Evolutionary conservation across 2,329 filamentous ascomycete species (phyloP).

Genomic region (Trichoderma afroharzianum): DNA sequence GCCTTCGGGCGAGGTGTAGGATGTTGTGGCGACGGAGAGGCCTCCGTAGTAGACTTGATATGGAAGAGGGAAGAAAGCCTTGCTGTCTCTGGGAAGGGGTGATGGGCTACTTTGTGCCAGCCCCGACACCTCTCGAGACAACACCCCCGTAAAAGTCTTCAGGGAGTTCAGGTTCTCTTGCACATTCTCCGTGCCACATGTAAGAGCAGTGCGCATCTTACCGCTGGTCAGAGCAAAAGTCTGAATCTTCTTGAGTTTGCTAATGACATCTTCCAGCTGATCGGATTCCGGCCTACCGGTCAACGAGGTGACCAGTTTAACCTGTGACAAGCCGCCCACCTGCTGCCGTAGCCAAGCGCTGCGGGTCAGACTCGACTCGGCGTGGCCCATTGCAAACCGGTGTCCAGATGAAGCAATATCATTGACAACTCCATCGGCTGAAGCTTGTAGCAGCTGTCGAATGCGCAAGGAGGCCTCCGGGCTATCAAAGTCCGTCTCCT

Average conservation of each 20-base stretch:
- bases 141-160: conserved; percentile 59
- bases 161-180: conserved; percentile 67
- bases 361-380: conserved; percentile 73
- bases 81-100: conserved; percentile 51
- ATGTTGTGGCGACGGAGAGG: conserved; percentile 74
- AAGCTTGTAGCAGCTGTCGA: conserved; percentile 78
- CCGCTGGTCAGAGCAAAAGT: conserved; percentile 67
- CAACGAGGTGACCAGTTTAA: conserved; percentile 77
- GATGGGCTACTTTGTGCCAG: conserved; percentile 29
- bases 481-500: conserved; percentile 87
- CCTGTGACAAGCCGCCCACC: conserved; percentile 84
- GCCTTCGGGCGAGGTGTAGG: conserved; percentile 71
- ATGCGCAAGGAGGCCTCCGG: conserved; percentile 78
- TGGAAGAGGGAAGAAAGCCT: conserved; percentile 88
- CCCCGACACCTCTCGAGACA: conserved; percentile 38
- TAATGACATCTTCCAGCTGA: conserved; percentile 69
- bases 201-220: conserved; percentile 74
- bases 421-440: conserved; percentile 86
- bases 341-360: conserved; percentile 74
- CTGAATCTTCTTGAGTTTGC: conserved; percentile 83
- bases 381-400: conserved; percentile 77
- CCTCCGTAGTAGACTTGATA: conserved; percentile 97
- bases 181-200: conserved; percentile 74
- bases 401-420: conserved; percentile 89
- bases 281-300: conserved; percentile 69